These are phyloP conservation scores for Tephrocybe rancida DNA, from an alignment of 768 basidiomycete species.

Conservation along the genomic window DNA sequence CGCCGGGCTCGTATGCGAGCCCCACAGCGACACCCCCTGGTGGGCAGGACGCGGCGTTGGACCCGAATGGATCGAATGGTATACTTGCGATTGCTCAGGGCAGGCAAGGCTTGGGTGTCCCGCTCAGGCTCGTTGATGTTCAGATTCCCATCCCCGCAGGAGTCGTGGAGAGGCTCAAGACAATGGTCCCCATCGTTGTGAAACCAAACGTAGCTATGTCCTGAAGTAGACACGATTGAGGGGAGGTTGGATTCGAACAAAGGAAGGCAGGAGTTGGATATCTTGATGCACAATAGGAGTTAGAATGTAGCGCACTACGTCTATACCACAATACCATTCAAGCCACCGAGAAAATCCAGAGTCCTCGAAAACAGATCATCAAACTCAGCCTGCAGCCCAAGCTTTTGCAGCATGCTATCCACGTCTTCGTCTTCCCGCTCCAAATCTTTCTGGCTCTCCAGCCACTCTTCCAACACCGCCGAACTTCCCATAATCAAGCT, in stretches of 20 bases:
- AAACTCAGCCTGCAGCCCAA: constrained; percentile 63
- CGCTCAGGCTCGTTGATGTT: neutral
- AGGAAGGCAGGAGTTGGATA: no score
- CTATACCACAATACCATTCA: constrained; percentile 27
- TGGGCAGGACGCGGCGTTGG: neutral
- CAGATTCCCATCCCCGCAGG: neutral
- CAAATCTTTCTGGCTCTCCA: constrained; percentile 34
- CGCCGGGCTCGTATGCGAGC: neutral
- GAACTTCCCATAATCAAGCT: constrained; percentile 67
- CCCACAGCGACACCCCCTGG: constrained; percentile 1
- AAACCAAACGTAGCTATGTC: no score
- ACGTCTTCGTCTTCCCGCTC: constrained; percentile 35
- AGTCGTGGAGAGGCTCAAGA: neutral
- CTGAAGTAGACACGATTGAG: no score
- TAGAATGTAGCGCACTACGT: neutral
- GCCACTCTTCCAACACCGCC: constrained; percentile 70
- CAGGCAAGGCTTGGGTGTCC: neutral
- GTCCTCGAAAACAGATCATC: constrained; percentile 66
- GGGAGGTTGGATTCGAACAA: no score
- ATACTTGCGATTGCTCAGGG: constrained; percentile 2
- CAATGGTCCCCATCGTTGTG: neutral
- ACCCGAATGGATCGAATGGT: constrained; percentile 1
- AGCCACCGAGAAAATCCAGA: constrained; percentile 58
- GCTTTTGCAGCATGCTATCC: constrained; percentile 41
- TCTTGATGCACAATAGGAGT: neutral